Evolutionary conservation across 2,329 filamentous ascomycete species (phyloP), one percentile per base, ranked within the genome.

Genomic region (Byssothecium circinans): DNA sequence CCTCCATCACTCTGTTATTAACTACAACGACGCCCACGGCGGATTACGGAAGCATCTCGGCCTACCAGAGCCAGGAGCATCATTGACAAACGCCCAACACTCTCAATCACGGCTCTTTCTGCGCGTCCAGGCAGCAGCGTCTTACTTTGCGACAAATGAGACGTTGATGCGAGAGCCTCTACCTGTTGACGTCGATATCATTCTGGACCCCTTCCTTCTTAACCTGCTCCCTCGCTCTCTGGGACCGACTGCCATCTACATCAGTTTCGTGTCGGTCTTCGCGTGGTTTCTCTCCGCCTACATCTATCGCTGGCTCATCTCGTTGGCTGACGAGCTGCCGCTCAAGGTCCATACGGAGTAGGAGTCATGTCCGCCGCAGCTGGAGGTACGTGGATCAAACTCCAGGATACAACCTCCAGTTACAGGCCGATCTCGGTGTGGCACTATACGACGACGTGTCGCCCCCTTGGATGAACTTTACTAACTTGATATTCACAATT

Each of bases 151-250:
- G 10, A 79, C 83, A 49, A 81, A 96, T 65, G 72, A 76, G 52
- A 79, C 79, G 1, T 79, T 96, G 61, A 97, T 97, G 92, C 72
- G 76, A 40, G 63, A 79, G 52, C 87, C 89, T 12, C 85, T 86
- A 2, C 82, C 84, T 0, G 90, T 97, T 3, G 75, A 84, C 43
- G 87, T 87, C 42, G 92, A 99, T 61, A 73, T 87, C 47, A 85
- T 96, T 61, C 81, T 99, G 19, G 94, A 97, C 69, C 91, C 91
- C 0, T 97, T 86, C 65, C 51, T 95, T 33, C 73, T 86, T 62
- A 94, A 95, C 74, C 65, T 91, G 14, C 78, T 97, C 43, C 94
- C 94, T 11, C 78, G 78, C 42, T 95, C 91, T 3, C 75, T 97
- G 14, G 62, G 87, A 18, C 85, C 88, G 17, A 92, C 87, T 1